Base-by-base conservation (phyloP, 805 yeast genomes). In the Candida railenensis region DNA sequence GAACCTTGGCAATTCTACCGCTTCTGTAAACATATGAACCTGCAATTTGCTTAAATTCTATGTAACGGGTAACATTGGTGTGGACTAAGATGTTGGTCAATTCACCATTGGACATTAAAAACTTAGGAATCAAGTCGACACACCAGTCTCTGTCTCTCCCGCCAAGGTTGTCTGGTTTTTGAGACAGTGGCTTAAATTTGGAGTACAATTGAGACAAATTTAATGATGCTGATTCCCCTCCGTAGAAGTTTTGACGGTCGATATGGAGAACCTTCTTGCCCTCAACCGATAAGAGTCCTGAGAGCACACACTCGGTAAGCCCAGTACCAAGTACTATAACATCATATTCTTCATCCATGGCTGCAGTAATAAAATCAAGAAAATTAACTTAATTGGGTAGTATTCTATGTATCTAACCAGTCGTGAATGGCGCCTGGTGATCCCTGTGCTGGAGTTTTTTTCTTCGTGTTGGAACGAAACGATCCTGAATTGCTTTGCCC, bases 81-180 rank as follows among this genome's bases (percentile, higher is more conserved):
- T 92, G 97, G 32, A 89, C 90, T 55, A 94, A 79, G 56, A 94
- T 94, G 65, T 92, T 92, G 53, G 97, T 94, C 66, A 94, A 80
- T 65, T 92, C 99, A 37, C 99, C 99, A 62, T 90, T 89, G 46
- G 97, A 91, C 99, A 94, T 94, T 56, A 94, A 74, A 57, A 94
- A 91, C 71, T 94, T 94, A 38, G 99, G 99, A 60, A 94, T 89
- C 69, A 94, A 77, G 65, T 94, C 99, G 44, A 94, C 94, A 69
- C 95, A 90, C 97, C 98, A 94, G 66, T 94, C 98, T 53, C 98
- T 81, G 61, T 89, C 96, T 60, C 95, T 83, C 43, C 99, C 98
- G 52, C 83, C 79, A 52, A 81, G 77, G 18, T 74, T 76, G 50
- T 84, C 86, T 36, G 89, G 85, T 55, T 80, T 78, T 52, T 82